Conservation (phyloP, 2,329 filamentous ascomycete species). For the Fusarium verticillioides region DNA sequence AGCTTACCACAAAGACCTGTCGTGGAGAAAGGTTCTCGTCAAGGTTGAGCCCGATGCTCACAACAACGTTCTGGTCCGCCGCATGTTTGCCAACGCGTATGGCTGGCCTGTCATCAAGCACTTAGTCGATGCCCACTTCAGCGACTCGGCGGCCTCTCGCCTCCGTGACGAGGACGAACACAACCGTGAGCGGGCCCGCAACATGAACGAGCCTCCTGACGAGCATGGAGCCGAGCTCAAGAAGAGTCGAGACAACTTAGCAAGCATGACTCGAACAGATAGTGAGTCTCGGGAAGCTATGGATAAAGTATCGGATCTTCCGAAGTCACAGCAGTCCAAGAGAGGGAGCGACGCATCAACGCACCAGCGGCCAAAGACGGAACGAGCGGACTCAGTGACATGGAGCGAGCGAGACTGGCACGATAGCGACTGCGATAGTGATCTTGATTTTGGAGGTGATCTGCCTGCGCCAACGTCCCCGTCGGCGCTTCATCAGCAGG, state of each 20-base stretch:
- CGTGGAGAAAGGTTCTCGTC: constrained; percentile 97
- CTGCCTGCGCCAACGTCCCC: constrained; percentile 28
- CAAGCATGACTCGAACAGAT: constrained; percentile 35
- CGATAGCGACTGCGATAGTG: constrained; percentile 43
- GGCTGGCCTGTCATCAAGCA: constrained; percentile 98
- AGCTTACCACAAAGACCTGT: constrained; percentile 90
- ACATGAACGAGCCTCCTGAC: constrained; percentile 65
- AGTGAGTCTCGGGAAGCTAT: constrained; percentile 51
- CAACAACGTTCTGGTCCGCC: constrained; percentile 96
- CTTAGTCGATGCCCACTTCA: constrained; percentile 93
- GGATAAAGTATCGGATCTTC: constrained; percentile 61
- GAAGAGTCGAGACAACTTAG: constrained; percentile 37
- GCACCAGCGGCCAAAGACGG: constrained; percentile 29
- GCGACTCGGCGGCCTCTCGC: constrained; percentile 70
- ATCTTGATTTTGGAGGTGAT: constrained; percentile 44
- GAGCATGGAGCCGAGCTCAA: constrained; percentile 74
- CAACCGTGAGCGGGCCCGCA: constrained; percentile 75
- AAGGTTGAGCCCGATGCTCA: constrained; percentile 96
- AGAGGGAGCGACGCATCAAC: constrained; percentile 37
- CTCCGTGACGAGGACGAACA: constrained; percentile 75
- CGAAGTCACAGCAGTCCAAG: constrained; percentile 39
- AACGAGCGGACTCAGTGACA: constrained; percentile 63
- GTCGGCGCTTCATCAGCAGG: constrained; percentile 24
- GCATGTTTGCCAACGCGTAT: constrained; percentile 97
- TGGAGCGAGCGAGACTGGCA: constrained; percentile 65